A percentile compares a stretch with the other conserved stretches of the same genome.
Conservation (phyloP, 2,329 filamentous ascomycete species). For the Atkinsonella hypoxylon region DNA sequence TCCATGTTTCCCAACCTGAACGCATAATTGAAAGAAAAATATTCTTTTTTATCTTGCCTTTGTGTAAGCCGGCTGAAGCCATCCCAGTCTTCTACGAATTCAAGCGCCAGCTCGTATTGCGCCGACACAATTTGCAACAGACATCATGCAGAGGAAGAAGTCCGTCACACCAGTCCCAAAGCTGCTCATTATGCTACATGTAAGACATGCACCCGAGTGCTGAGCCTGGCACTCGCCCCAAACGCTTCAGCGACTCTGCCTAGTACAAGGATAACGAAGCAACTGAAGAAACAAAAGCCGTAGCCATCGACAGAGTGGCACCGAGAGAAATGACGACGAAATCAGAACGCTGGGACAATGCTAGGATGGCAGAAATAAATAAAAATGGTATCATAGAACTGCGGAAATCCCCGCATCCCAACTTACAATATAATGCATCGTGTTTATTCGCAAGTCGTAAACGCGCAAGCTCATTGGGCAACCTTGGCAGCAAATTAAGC, state of each 20-base stretch:
- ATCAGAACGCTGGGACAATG: not conserved
- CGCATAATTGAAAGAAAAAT: no score
- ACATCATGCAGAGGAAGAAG: not conserved
- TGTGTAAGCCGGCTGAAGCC: not conserved
- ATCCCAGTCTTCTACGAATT: not conserved
- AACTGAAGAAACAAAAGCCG: not conserved
- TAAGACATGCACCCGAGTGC: not conserved
- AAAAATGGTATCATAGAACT: constrained; percentile 1
- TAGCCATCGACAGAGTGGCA: not conserved
- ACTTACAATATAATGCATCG: not conserved
- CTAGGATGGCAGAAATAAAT: constrained; percentile 9
- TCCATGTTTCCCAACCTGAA: no score
- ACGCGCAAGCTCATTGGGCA: constrained; percentile 3
- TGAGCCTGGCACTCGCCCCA: not conserved
- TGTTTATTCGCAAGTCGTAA: constrained; percentile 5
- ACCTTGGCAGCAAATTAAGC: constrained; percentile 3
- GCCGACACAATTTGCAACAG: not conserved
- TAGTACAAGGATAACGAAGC: not conserved
- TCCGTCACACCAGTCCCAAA: not conserved
- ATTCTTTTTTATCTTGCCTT: not conserved
- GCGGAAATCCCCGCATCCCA: not conserved
- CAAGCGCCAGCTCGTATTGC: not conserved
- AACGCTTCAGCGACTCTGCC: not conserved
- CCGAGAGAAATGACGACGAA: not conserved
- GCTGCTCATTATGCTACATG: not conserved